Evolutionary conservation across 2,329 filamentous ascomycete species (phyloP).

Genomic region (Chaetoscypha palmicola): DNA sequence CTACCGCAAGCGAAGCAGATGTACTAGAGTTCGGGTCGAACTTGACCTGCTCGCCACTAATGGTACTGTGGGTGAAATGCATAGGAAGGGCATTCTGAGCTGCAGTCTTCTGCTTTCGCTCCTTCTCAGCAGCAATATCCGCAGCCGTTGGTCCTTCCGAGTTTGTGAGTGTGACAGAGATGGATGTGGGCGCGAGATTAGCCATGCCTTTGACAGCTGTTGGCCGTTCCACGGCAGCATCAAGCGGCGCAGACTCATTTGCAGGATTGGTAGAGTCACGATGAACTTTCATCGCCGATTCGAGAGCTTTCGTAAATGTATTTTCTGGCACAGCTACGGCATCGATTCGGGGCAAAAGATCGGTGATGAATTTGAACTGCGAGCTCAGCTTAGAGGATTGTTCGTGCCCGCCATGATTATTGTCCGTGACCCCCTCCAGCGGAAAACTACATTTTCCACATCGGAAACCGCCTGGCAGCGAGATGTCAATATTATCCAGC

Average conservation of each 20-base stretch:
- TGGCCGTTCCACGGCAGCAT: constrained; percentile 46
- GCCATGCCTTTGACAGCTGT: constrained; percentile 64
- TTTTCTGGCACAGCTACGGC: constrained; percentile 66
- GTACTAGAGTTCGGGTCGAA: constrained; percentile 33
- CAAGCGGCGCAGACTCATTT: constrained; percentile 51
- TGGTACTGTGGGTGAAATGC: constrained; percentile 67
- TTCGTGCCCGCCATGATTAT: constrained; percentile 63
- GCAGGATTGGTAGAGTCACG: constrained; percentile 62
- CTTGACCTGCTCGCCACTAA: constrained; percentile 55
- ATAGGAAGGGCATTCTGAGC: constrained; percentile 62
- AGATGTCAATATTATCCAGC: constrained; percentile 56
- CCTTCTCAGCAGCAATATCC: constrained; percentile 57
- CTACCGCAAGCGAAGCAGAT: constrained; percentile 32
- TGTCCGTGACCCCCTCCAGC: constrained; percentile 59
- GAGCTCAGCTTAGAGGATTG: constrained; percentile 68
- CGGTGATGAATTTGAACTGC: constrained; percentile 72
- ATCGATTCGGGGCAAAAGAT: constrained; percentile 70
- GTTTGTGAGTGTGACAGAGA: constrained; percentile 62
- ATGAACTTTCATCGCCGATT: constrained; percentile 54
- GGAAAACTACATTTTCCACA: constrained; percentile 70
- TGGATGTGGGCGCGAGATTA: constrained; percentile 60
- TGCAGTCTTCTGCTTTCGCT: constrained; percentile 58
- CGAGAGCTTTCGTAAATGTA: constrained; percentile 63
- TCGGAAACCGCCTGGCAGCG: constrained; percentile 56
- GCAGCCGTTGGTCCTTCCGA: constrained; percentile 59